phyloP scores from a whole-genome alignment of 345 rosid species.

The Raphanus raphanistrum region DNA sequence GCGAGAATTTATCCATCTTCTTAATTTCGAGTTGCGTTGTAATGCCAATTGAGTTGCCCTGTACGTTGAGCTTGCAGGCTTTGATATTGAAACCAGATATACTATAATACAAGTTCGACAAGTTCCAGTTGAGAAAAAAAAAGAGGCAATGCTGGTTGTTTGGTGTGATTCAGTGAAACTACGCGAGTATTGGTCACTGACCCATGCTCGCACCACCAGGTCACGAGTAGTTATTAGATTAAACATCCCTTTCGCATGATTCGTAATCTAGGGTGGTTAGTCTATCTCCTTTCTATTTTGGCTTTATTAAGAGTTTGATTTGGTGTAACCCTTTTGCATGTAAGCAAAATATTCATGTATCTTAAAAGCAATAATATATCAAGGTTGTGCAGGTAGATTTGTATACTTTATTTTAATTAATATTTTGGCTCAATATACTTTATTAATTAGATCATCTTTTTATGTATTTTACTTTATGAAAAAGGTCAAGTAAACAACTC shows the following conservation, averaged over 20 bases:
- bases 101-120: background rate
- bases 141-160: background rate
- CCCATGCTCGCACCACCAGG: background rate
- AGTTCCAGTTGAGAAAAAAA: background rate
- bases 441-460: background rate
- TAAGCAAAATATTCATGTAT: conserved; percentile 7
- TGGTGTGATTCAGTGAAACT: background rate
- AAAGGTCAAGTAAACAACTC: conserved; percentile 13
- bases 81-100: no score
- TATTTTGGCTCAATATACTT: conserved; percentile 1
- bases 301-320: conserved; percentile 11
- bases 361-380: conserved; percentile 17
- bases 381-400: conserved; percentile 8
- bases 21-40: background rate
- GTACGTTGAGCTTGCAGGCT: background rate
- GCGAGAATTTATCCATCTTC: background rate
- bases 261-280: background rate
- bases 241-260: background rate
- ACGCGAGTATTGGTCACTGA: background rate
- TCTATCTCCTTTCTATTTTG: background rate
- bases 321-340: conserved; percentile 20
- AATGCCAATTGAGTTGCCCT: background rate
- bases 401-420: background rate
- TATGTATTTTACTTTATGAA: conserved; percentile 4
- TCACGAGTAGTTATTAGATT: background rate